A percentile compares a stretch with the other conserved stretches of the same genome.
phyloP scores from a whole-genome alignment of 768 basidiomycete species.

The Boletus pseudo-olivaceus region DNA sequence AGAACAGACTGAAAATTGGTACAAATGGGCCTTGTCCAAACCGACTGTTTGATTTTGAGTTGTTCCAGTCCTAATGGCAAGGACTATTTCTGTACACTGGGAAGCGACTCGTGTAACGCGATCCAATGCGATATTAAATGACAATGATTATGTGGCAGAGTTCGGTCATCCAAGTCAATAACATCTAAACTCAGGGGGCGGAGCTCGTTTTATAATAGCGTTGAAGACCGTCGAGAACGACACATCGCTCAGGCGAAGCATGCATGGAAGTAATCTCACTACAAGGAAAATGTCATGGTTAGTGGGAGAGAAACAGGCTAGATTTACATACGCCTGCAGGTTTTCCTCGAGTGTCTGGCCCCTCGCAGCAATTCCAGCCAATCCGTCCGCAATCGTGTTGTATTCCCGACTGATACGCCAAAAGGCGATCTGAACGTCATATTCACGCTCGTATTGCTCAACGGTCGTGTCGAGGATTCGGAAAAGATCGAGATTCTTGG shows the following conservation, averaged over 20 bases:
- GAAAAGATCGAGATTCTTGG: slow-evolving; percentile 5
- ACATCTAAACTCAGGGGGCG: not conserved
- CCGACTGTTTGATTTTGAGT: not conserved
- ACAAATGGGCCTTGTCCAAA: not conserved
- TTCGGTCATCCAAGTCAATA: not conserved
- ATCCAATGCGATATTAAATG: not conserved
- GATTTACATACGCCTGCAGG: not conserved
- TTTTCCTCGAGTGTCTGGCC: not conserved
- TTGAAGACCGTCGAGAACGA: not conserved
- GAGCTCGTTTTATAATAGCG: not conserved
- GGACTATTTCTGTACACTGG: not conserved
- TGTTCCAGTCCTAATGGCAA: not conserved
- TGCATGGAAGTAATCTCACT: not conserved
- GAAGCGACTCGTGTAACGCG: not conserved
- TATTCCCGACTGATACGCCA: slow-evolving; percentile 1
- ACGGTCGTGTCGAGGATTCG: not conserved
- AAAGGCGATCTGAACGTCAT: not conserved
- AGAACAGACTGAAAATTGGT: not conserved
- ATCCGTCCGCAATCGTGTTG: not conserved
- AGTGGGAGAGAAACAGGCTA: not conserved
- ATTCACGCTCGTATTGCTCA: not conserved
- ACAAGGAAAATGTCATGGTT: not conserved
- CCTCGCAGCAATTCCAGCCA: not conserved
- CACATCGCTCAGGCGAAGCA: not conserved
- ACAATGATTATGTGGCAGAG: too few species aligned